phyloP scores from a whole-genome alignment of 2,329 filamentous ascomycete genomes.

The Fusarium decemcellulare region DNA sequence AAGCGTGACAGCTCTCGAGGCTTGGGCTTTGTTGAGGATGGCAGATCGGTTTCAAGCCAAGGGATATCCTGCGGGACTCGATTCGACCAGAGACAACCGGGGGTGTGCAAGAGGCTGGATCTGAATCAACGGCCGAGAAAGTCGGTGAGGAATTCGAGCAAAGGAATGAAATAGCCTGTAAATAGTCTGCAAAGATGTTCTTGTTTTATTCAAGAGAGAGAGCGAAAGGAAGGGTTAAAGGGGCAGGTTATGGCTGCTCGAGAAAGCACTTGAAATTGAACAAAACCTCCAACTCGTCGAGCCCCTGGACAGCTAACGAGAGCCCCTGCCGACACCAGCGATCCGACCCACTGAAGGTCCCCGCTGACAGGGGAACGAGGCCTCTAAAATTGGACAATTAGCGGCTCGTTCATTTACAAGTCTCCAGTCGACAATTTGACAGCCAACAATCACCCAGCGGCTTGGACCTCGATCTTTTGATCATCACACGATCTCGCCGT shows the following conservation, averaged over 20 bases:
- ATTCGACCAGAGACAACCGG: constrained; percentile 28
- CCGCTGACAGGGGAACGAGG: constrained; percentile 32
- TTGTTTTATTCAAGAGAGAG: constrained; percentile 20
- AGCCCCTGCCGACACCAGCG: constrained; percentile 33
- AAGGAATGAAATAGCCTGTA: constrained; percentile 1
- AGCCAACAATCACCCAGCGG: constrained; percentile 12
- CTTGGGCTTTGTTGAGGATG: constrained; percentile 37
- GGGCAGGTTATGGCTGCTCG: constrained; percentile 33
- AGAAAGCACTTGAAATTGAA: constrained; percentile 36
- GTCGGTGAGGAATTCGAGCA: constrained; percentile 31
- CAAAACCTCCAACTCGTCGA: constrained; percentile 28
- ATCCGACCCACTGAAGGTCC: constrained; percentile 39
- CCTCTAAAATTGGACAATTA: constrained; percentile 41
- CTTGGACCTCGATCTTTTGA: constrained; percentile 4
- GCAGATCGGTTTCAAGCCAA: constrained; percentile 38
- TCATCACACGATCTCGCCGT: neutral
- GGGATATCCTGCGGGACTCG: constrained; percentile 23
- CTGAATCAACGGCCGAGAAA: constrained; percentile 26
- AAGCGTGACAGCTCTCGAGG: constrained; percentile 27
- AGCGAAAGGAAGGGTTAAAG: constrained; percentile 29
- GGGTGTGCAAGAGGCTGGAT: constrained; percentile 29
- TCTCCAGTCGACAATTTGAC: constrained; percentile 29
- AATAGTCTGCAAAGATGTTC: constrained; percentile 3
- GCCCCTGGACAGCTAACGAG: constrained; percentile 31
- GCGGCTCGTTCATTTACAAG: constrained; percentile 26